Conservation (phyloP, 148 eudicot genomes). For the Camellia lanceoleosa region DNA sequence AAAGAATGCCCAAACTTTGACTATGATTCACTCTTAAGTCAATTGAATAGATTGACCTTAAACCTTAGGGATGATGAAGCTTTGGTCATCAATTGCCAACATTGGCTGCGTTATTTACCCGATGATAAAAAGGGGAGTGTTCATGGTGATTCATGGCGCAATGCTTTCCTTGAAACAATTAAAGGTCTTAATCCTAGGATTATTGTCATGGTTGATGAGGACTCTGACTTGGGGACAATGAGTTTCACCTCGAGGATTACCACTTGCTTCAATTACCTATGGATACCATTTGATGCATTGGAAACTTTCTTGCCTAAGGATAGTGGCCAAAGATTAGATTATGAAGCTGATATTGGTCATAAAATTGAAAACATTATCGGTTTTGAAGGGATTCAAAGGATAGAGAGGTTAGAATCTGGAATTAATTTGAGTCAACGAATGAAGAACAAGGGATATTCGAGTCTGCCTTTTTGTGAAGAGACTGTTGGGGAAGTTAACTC, state of each 20-base stretch:
- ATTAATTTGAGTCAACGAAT: constrained; percentile 28
- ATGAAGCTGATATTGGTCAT: constrained; percentile 43
- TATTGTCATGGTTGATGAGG: constrained; percentile 38
- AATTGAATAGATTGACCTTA: constrained; percentile 19
- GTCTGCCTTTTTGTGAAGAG: constrained; percentile 36
- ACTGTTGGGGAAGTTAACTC: constrained; percentile 35
- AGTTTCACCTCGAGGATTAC: constrained; percentile 32
- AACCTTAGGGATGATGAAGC: constrained; percentile 36
- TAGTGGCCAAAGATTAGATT: constrained; percentile 35
- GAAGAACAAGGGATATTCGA: constrained; percentile 23
- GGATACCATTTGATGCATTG: constrained; percentile 48
- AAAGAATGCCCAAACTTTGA: neutral
- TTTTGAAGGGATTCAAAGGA: constrained; percentile 39
- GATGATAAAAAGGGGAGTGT: constrained; percentile 18
- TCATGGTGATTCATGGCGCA: constrained; percentile 10
- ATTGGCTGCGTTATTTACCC: constrained; percentile 41
- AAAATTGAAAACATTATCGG: constrained; percentile 47
- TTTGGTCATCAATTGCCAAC: constrained; percentile 42
- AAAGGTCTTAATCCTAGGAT: constrained; percentile 31
- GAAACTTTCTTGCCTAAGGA: constrained; percentile 51
- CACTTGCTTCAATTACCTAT: constrained; percentile 36
- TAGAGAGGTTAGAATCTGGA: constrained; percentile 38
- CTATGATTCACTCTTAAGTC: constrained; percentile 23
- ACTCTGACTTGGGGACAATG: constrained; percentile 31
- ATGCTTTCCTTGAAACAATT: constrained; percentile 27